These are phyloP conservation scores for Anthoceros angustus DNA, from an alignment of 225 moss, liverwort and hornwort genomes.

Conservation along the genomic window DNA sequence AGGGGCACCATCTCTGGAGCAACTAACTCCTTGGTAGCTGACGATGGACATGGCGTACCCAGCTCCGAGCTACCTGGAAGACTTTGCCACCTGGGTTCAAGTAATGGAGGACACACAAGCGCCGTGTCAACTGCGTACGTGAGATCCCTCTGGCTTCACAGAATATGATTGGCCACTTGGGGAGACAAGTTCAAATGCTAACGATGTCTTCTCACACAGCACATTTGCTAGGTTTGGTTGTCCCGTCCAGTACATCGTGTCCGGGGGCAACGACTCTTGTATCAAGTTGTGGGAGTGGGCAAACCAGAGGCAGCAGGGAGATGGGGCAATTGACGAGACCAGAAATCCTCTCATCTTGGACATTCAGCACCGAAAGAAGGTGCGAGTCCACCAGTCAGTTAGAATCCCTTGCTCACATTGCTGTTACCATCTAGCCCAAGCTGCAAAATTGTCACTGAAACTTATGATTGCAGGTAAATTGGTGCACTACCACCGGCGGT, in stretches of 20 bases:
- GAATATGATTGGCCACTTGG: not conserved
- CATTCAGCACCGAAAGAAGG: constrained; percentile 68
- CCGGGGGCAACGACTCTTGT: constrained; percentile 66
- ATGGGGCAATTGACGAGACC: constrained; percentile 8
- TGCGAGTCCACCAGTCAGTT: not conserved
- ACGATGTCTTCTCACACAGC: constrained; percentile 20
- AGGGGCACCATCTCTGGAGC: constrained; percentile 11
- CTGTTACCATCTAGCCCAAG: not conserved
- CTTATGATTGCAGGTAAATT: constrained; percentile 41
- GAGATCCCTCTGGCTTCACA: not conserved
- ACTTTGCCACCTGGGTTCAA: constrained; percentile 46
- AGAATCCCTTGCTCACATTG: not conserved
- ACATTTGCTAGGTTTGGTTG: constrained; percentile 70
- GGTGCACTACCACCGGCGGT: constrained; percentile 40
- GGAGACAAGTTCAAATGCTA: not conserved
- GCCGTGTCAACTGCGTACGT: constrained; percentile 69
- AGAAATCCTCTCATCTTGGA: constrained; percentile 32
- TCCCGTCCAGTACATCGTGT: constrained; percentile 48
- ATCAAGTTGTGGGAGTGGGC: constrained; percentile 85
- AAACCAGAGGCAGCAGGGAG: constrained; percentile 7
- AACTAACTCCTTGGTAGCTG: not conserved
- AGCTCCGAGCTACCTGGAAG: constrained; percentile 21
- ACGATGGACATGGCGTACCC: not conserved
- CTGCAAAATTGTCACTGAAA: not conserved
- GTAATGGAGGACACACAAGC: constrained; percentile 53